Conservation (phyloP, 2,329 filamentous ascomycete species). For the Aspergillus sp. region DNA sequence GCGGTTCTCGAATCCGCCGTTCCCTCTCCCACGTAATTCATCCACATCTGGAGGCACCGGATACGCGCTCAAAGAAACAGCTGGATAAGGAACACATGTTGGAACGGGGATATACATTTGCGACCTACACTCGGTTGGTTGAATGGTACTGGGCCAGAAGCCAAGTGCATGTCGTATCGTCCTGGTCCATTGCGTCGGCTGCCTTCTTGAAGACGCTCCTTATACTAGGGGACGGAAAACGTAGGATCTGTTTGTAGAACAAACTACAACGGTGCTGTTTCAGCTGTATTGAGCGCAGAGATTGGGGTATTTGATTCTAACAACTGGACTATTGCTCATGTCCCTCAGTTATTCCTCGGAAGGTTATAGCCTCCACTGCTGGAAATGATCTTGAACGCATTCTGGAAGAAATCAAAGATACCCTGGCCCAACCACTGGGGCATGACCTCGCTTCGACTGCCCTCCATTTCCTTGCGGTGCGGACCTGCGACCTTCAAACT, state of each 20-base stretch:
- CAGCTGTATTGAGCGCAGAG: too few relatives aligned
- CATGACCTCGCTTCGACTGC: not conserved
- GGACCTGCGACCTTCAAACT: not conserved
- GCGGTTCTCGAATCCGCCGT: too few relatives aligned
- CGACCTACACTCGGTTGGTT: not conserved
- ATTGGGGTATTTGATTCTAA: not conserved
- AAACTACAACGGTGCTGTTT: too few relatives aligned
- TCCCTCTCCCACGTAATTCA: too few relatives aligned
- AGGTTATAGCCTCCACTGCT: slow-evolving; percentile 1
- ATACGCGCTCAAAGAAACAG: too few relatives aligned
- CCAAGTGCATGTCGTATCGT: not conserved
- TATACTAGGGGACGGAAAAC: too few relatives aligned
- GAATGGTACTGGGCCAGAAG: not conserved
- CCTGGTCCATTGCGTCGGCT: not conserved
- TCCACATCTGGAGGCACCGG: too few relatives aligned
- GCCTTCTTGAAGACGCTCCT: too few relatives aligned
- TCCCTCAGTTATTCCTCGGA: not conserved
- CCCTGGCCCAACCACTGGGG: not conserved
- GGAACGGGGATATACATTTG: not conserved
- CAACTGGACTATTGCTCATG: not conserved
- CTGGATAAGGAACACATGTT: too few relatives aligned
- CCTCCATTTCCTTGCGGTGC: not conserved
- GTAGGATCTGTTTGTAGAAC: too few relatives aligned
- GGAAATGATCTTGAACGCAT: slow-evolving; percentile 1
- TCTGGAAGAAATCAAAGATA: not conserved